phyloP scores from a whole-genome alignment of 1,284 basidiomycete species.

The Trichosporon faecale region DNA sequence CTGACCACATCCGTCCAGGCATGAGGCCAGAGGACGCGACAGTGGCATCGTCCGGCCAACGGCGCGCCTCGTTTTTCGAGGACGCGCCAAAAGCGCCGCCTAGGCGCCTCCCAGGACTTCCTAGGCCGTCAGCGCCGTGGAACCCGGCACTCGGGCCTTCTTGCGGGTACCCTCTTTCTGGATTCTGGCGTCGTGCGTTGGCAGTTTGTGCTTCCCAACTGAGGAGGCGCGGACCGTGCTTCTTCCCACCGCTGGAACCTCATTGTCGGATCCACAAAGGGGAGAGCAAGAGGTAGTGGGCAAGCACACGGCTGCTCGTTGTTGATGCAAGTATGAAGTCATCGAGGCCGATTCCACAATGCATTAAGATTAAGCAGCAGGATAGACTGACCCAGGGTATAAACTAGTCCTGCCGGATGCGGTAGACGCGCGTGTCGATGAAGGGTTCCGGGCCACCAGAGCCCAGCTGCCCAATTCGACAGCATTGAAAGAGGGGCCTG shows the following conservation, averaged over 20 bases:
- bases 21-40: neutral
- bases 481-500: neutral
- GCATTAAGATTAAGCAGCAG: slow-evolving; percentile 1
- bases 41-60: neutral
- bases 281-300: too few relatives aligned
- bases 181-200: neutral
- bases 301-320: too few relatives aligned
- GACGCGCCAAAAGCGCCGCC: neutral
- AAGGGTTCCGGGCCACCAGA: neutral
- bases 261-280: too few relatives aligned
- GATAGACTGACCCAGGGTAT: neutral
- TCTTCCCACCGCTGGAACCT: too few relatives aligned
- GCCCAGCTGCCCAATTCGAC: neutral
- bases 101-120: neutral
- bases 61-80: neutral
- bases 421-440: neutral
- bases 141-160: neutral
- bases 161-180: neutral
- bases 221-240: too few relatives aligned
- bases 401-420: neutral
- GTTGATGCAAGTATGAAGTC: neutral
- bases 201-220: neutral
- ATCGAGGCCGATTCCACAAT: neutral
- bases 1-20: neutral
- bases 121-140: neutral